A percentile compares a stretch with the other conserved stretches of the same genome.
These are phyloP conservation scores for Geotrichum bryndzae DNA, from an alignment of 1,139 yeast species.

Conservation along the genomic window DNA sequence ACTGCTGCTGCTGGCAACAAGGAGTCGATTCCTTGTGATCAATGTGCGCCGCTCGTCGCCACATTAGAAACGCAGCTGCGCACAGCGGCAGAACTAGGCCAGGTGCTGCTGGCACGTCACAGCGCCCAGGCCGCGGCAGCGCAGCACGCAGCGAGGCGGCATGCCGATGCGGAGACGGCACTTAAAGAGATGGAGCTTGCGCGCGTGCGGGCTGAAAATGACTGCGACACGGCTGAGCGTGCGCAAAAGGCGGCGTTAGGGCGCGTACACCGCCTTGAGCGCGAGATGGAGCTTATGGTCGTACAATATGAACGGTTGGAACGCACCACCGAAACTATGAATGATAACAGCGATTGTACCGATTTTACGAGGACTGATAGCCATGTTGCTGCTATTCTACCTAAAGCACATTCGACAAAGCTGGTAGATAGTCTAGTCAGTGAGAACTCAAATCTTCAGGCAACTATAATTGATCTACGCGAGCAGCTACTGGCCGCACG, in stretches of 20 bases:
- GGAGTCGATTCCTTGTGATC: not conserved
- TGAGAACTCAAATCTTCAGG: conserved; percentile 17
- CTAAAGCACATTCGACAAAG: not conserved
- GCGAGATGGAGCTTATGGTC: conserved; percentile 20
- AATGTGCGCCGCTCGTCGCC: conserved; percentile 11
- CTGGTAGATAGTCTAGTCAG: not conserved
- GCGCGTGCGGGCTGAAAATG: conserved; percentile 18
- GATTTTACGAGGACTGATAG: not conserved
- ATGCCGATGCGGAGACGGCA: conserved; percentile 20
- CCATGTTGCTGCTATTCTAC: not conserved
- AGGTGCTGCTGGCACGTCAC: conserved; percentile 25
- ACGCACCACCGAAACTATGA: not conserved
- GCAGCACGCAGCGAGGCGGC: conserved; percentile 18
- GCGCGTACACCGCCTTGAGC: conserved; percentile 1
- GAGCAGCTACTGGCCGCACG: conserved; percentile 10
- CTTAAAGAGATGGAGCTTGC: conserved; percentile 18
- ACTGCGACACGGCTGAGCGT: conserved; percentile 19
- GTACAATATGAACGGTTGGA: not conserved
- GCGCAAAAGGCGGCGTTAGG: not conserved
- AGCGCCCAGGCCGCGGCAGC: conserved; percentile 19
- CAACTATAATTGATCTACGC: conserved; percentile 15
- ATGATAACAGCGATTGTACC: not conserved
- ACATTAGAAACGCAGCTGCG: conserved; percentile 25
- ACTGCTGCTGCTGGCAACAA: not conserved
- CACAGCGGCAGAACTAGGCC: conserved; percentile 30